Percentiles rank a stretch among this genome's conserved stretches.
Conservation (phyloP, 176 grass and related monocot species). For the Juncus inflexus region DNA sequence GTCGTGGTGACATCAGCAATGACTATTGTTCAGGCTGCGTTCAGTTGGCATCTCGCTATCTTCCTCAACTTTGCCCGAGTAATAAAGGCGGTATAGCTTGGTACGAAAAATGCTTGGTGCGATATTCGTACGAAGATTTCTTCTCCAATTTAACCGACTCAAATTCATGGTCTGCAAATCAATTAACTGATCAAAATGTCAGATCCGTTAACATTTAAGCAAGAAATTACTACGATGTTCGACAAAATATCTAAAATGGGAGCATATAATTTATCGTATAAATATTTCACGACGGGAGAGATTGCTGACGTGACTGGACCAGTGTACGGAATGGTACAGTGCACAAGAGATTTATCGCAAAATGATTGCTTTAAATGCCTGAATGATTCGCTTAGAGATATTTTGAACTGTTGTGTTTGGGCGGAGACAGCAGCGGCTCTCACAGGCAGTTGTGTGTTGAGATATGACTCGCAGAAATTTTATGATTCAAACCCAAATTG, state of each 20-base stretch:
- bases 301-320: neutral
- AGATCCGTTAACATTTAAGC: neutral
- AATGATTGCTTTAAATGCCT: neutral
- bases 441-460: neutral
- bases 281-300: neutral
- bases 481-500: neutral
- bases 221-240: neutral
- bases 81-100: slow-evolving; percentile 31
- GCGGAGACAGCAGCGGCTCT: neutral
- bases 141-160: slow-evolving; percentile 2
- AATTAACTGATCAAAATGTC: neutral
- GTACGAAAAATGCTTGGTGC: slow-evolving; percentile 40
- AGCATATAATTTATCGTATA: neutral
- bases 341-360: slow-evolving; percentile 3
- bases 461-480: neutral
- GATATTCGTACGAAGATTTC: slow-evolving; percentile 36
- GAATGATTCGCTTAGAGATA: slow-evolving; percentile 5
- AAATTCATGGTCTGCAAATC: neutral
- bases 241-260: neutral
- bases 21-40: slow-evolving; percentile 39
- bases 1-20: slow-evolving; percentile 42
- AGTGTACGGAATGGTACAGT: slow-evolving; percentile 11
- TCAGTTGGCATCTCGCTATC: slow-evolving; percentile 13
- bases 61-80: slow-evolving; percentile 24
- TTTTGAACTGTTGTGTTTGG: neutral